Conservation (phyloP, 441 rosid species). For the Erysimum pusillum region DNA sequence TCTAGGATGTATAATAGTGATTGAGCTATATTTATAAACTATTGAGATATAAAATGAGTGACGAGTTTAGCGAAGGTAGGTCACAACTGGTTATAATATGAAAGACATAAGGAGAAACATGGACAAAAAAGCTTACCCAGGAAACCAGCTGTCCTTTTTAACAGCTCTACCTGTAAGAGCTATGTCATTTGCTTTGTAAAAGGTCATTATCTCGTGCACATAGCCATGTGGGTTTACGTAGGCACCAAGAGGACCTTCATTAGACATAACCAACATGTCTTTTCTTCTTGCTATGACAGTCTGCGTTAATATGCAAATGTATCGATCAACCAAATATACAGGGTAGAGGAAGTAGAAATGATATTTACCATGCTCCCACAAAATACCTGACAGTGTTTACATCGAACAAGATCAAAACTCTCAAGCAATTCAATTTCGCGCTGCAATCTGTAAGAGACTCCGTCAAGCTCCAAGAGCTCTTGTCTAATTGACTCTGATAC, state of each 20-base stretch:
- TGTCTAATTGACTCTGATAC: slow-evolving; percentile 85
- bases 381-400: slow-evolving; percentile 83
- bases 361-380: slow-evolving; percentile 1
- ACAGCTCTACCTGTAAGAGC: slow-evolving; percentile 58
- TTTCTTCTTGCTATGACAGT: slow-evolving; percentile 82
- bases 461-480: slow-evolving; percentile 93
- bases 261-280: slow-evolving; percentile 96
- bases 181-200: slow-evolving; percentile 70
- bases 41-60: slow-evolving; percentile 11
- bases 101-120: background rate
- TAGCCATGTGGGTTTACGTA: slow-evolving; percentile 78
- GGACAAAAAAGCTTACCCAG: slow-evolving; percentile 70
- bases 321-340: slow-evolving; percentile 15
- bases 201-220: slow-evolving; percentile 89
- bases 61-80: background rate
- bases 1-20: background rate
- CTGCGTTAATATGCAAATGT: slow-evolving; percentile 49
- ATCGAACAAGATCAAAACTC: slow-evolving; percentile 74
- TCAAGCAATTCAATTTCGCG: slow-evolving; percentile 84
- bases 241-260: slow-evolving; percentile 95
- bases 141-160: slow-evolving; percentile 93
- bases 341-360: slow-evolving; percentile 17
- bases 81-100: background rate
- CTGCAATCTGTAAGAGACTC: slow-evolving; percentile 84
- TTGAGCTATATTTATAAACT: background rate